phyloP scores from a whole-genome alignment of 495 filamentous ascomycete species.

The Aspergillus cristatus region DNA sequence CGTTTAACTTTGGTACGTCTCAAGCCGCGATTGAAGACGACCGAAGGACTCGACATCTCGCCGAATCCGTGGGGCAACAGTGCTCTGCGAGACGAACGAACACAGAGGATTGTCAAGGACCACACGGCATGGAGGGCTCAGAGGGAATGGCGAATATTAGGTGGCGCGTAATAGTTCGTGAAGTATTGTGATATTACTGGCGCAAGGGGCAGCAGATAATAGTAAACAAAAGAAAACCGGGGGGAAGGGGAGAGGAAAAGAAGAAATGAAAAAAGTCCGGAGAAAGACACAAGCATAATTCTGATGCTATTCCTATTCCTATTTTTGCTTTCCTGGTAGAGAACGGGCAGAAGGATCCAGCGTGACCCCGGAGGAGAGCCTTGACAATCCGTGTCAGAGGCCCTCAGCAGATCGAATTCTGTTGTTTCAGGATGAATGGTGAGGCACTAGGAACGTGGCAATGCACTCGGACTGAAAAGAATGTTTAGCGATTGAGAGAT shows the following conservation, averaged over 20 bases:
- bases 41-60: conserved; percentile 12
- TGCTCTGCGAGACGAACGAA: background rate
- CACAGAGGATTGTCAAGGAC: background rate
- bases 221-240: background rate
- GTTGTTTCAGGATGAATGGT: conserved; percentile 11
- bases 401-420: conserved; percentile 2
- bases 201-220: background rate
- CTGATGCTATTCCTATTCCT: too few species aligned
- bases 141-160: background rate
- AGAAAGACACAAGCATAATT: too few species aligned
- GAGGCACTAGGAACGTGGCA: conserved; percentile 6
- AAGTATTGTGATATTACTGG: background rate
- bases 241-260: background rate
- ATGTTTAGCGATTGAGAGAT: background rate
- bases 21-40: conserved; percentile 13
- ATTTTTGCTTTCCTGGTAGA: background rate
- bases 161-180: conserved; percentile 4
- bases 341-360: background rate
- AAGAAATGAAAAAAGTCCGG: background rate
- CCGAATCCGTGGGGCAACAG: conserved; percentile 5
- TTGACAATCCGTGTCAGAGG: conserved; percentile 10
- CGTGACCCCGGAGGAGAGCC: conserved; percentile 1
- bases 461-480: background rate
- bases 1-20: conserved; percentile 15
- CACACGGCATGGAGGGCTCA: conserved; percentile 3